phyloP scores from a whole-genome alignment of 106 monocot genomes.

The Allium sativum region DNA sequence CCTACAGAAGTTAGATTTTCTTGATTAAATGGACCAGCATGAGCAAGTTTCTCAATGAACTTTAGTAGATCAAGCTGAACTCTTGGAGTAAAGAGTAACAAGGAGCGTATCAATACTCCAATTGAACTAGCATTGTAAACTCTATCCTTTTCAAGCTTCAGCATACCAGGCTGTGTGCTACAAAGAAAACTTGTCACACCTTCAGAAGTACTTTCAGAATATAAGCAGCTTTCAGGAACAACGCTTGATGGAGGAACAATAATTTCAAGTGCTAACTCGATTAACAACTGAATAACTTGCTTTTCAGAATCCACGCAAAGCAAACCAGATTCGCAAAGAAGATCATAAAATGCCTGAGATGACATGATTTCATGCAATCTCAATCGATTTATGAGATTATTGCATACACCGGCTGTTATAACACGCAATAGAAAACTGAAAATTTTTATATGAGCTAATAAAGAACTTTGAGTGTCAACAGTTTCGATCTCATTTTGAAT shows the following conservation, averaged over 20 bases:
- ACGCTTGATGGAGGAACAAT: constrained; percentile 63
- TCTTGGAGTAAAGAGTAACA: constrained; percentile 83
- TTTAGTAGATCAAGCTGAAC: constrained; percentile 78
- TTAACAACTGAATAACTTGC: constrained; percentile 68
- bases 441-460: constrained; percentile 44
- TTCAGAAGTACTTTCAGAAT: constrained; percentile 29
- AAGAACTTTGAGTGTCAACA: constrained; percentile 23
- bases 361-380: constrained; percentile 71
- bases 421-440: constrained; percentile 79
- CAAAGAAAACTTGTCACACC: constrained; percentile 41
- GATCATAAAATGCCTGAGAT: constrained; percentile 86
- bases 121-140: constrained; percentile 88
- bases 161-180: constrained; percentile 22
- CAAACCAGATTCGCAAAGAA: constrained; percentile 78
- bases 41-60: constrained; percentile 80
- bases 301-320: constrained; percentile 87
- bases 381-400: constrained; percentile 71
- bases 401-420: constrained; percentile 76
- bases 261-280: constrained; percentile 94
- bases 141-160: constrained; percentile 41
- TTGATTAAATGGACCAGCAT: constrained; percentile 78
- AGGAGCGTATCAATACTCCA: constrained; percentile 69
- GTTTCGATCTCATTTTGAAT: constrained; percentile 49
- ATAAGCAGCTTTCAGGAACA: constrained; percentile 25
- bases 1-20: constrained; percentile 93